Percentiles rank a stretch among this genome's conserved stretches.
phyloP scores from a whole-genome alignment of 1,284 basidiomycete species.

The Pseudozyma pruni region DNA sequence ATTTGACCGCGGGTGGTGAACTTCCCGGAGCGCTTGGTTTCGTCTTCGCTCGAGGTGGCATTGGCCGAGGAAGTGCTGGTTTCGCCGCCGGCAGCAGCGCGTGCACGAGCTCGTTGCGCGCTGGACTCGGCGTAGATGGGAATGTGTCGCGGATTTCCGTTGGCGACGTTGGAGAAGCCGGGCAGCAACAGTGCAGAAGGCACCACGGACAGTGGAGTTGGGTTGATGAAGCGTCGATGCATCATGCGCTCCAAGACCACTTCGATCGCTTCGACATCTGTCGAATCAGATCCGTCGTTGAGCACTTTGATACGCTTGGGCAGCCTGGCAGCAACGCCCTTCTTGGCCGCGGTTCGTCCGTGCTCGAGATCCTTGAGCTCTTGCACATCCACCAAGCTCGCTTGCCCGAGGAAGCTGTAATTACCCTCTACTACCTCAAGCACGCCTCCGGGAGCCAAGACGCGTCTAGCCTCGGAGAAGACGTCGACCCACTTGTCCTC shows the following conservation, averaged over 20 bases:
- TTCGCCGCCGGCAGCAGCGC: constrained; percentile 3
- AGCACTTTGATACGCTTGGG: constrained; percentile 38
- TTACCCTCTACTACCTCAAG: constrained; percentile 54
- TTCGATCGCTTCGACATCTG: constrained; percentile 46
- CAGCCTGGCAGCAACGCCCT: constrained; percentile 19
- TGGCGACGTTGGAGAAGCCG: constrained; percentile 39
- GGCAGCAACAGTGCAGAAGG: constrained; percentile 38
- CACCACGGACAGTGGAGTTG: constrained; percentile 37
- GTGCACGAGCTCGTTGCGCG: constrained; percentile 33
- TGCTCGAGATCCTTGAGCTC: constrained; percentile 43
- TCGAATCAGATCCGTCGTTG: constrained; percentile 18
- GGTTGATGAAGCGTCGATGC: constrained; percentile 52
- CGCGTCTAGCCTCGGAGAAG: constrained; percentile 35
- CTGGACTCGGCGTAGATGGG: constrained; percentile 50
- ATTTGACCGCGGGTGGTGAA: constrained; percentile 50
- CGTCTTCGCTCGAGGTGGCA: constrained; percentile 33
- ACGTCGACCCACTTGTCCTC: constrained; percentile 54
- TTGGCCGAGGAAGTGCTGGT: constrained; percentile 11
- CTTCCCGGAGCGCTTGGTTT: constrained; percentile 28
- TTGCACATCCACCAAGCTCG: constrained; percentile 36
- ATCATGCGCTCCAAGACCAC: constrained; percentile 43
- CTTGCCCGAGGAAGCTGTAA: constrained; percentile 44
- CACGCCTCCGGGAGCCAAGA: constrained; percentile 51
- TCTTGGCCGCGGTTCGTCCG: constrained; percentile 8
- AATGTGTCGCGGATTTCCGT: constrained; percentile 48